Conservation (phyloP, 202 grass and related monocot genomes). For the Elaeis oleifera region DNA sequence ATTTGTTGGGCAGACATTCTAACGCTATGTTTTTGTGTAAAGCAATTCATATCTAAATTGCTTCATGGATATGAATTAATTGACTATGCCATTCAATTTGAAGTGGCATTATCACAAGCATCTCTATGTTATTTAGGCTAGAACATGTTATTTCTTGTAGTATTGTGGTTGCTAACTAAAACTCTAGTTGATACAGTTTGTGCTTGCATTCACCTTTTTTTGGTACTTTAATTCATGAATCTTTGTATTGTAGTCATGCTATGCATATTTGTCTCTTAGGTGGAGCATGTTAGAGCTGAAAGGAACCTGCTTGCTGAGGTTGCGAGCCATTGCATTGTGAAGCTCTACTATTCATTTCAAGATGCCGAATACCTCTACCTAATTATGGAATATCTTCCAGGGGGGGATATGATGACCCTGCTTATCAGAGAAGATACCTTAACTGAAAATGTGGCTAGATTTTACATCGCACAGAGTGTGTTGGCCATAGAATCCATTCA, state of each 20-base stretch:
- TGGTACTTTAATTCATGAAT: too few species aligned
- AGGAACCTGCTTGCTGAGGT: constrained; percentile 97
- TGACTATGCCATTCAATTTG: too few species aligned
- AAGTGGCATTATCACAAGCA: too few species aligned
- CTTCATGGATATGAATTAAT: too few species aligned
- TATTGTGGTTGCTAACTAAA: too few species aligned
- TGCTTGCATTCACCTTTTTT: too few species aligned
- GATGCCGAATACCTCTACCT: constrained; percentile 82
- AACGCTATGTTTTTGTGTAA: too few species aligned
- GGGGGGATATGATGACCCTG: constrained; percentile 96
- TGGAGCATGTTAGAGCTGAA: constrained; percentile 99
- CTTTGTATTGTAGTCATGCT: not conserved
- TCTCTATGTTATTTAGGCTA: too few species aligned
- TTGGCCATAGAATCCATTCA: constrained; percentile 96
- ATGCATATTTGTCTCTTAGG: constrained; percentile 29
- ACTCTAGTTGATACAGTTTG: too few species aligned
- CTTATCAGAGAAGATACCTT: constrained; percentile 94
- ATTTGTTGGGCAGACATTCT: too few species aligned
- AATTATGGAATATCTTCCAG: constrained; percentile 97
- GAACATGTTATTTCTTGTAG: too few species aligned
- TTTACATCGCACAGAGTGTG: constrained; percentile 92
- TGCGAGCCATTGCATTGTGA: constrained; percentile 89
- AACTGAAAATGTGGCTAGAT: constrained; percentile 74
- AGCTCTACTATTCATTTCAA: constrained; percentile 98
- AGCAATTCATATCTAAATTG: too few species aligned